Evolutionary conservation across 495 filamentous ascomycete genomes (phyloP).

Genomic region (Letharia lupina): DNA sequence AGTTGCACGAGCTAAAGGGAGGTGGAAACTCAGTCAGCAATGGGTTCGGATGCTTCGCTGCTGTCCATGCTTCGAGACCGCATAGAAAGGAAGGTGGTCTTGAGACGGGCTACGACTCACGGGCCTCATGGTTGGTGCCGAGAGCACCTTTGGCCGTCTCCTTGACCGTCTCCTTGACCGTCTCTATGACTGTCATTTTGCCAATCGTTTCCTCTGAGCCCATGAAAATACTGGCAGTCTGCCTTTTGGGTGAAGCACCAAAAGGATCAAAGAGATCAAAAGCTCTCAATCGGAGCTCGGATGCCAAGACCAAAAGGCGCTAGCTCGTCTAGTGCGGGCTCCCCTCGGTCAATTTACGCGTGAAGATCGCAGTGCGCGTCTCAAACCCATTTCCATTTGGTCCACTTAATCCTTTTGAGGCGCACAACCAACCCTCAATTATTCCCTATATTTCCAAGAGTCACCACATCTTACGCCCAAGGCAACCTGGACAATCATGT

Average conservation of each 20-base stretch:
- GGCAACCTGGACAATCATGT: not conserved
- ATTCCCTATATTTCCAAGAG: not conserved
- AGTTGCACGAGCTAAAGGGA: slow-evolving; percentile 49
- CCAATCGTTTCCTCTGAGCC: not conserved
- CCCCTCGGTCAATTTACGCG: slow-evolving; percentile 16
- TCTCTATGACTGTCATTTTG: slow-evolving; percentile 27
- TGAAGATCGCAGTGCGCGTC: slow-evolving; percentile 14
- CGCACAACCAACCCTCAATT: not conserved
- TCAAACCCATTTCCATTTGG: not conserved
- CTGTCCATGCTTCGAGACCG: not conserved
- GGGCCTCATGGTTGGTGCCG: slow-evolving; percentile 38
- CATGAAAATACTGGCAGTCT: not conserved
- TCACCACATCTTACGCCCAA: too few relatives aligned
- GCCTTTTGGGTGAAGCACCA: not conserved
- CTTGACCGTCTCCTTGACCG: slow-evolving; percentile 30
- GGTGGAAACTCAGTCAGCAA: not conserved
- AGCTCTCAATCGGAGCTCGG: not conserved
- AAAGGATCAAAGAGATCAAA: not conserved
- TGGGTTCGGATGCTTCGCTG: not conserved
- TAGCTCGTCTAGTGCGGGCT: not conserved
- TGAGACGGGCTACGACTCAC: slow-evolving; percentile 28
- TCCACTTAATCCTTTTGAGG: not conserved
- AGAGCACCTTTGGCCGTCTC: slow-evolving; percentile 50
- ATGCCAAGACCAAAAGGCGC: not conserved
- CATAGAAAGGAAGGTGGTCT: slow-evolving; percentile 21